Base-by-base conservation (phyloP, 2,329 filamentous ascomycete genomes). In the Aspergillus pseudoterreus region DNA sequence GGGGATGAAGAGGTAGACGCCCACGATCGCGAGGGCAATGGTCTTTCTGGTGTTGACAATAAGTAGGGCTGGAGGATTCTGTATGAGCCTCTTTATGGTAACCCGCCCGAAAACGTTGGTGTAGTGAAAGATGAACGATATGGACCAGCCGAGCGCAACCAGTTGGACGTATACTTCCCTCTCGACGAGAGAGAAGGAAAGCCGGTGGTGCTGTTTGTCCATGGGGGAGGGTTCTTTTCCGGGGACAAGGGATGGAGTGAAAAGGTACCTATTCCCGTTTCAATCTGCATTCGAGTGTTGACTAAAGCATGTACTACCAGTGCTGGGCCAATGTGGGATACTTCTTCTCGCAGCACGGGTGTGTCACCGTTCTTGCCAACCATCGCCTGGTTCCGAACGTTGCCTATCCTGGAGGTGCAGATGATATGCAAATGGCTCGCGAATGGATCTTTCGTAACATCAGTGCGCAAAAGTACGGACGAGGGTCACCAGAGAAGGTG, bases 401-500 rank as follows among this genome's bases (percentile, higher is more conserved):
- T 14, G 17, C 35, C 22, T 51, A 51, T 22, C 44, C 49, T 17
- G 49, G 49, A 15, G 49, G 49, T 8, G 43, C 49, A 3, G 49
- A 51, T 15, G 49, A 51, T 43, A 47, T 51, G 15, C 43, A 51
- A 19, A 12, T 43, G 8, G 49, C 36, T n/a, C 49, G 49, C 27
- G 49, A 51, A 47, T 51, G 49, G 49, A 32, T 51, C 17, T 51
- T n/a, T 30, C n/a, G 27, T 4, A 42, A 51, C 19, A 51, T 51
- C 17, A 15, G 15, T 6, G n/a, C 10, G 5, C n/a, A 43, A 12
- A 24, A 35, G 19, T 51, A 36, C 15, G 49, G 49, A 1, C 9
- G 19, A 10, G 35, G 35, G 10, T 38, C 35, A 38, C 35, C 35
- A 12, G 35, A 38, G 2, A 38, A 38, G 35, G 35, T 38, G 14